Conservation (phyloP, 2,329 filamentous ascomycete species). For the Domatiomyces catenatus region DNA sequence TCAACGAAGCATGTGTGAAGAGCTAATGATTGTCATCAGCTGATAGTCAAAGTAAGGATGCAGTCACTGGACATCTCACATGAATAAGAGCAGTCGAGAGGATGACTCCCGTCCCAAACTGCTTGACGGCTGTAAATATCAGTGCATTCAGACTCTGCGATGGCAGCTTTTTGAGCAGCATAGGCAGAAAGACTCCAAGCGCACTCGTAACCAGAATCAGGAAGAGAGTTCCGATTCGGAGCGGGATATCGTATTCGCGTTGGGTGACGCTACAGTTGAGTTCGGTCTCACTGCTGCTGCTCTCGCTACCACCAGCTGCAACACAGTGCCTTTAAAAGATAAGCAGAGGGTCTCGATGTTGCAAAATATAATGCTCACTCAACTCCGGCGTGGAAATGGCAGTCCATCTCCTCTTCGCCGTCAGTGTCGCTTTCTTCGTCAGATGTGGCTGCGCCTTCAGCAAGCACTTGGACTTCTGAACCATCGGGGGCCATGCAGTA, state of each 20-base stretch:
- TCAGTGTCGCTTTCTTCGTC: conserved; percentile 3
- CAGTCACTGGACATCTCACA: conserved; percentile 15
- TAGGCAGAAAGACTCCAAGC: conserved; percentile 53
- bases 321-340: conserved; percentile 36
- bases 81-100: conserved; percentile 27
- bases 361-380: conserved; percentile 38
- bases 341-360: background rate
- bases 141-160: conserved; percentile 33
- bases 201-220: conserved; percentile 54
- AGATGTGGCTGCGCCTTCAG: conserved; percentile 19
- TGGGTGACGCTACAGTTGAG: conserved; percentile 26
- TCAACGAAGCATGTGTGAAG: conserved; percentile 55
- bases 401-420: conserved; percentile 32
- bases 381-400: conserved; percentile 61
- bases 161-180: conserved; percentile 45
- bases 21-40: conserved; percentile 34
- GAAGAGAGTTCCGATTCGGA: conserved; percentile 58
- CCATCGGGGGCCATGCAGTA: conserved; percentile 47
- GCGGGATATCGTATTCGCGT: conserved; percentile 47
- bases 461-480: conserved; percentile 43
- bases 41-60: background rate
- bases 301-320: conserved; percentile 31
- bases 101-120: conserved; percentile 32
- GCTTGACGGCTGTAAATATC: conserved; percentile 51
- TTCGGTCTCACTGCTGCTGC: conserved; percentile 30